Percentiles rank a stretch among this genome's conserved stretches.
Conservation (phyloP, 139 green algal species). For the Pycnococcus provasolii region DNA sequence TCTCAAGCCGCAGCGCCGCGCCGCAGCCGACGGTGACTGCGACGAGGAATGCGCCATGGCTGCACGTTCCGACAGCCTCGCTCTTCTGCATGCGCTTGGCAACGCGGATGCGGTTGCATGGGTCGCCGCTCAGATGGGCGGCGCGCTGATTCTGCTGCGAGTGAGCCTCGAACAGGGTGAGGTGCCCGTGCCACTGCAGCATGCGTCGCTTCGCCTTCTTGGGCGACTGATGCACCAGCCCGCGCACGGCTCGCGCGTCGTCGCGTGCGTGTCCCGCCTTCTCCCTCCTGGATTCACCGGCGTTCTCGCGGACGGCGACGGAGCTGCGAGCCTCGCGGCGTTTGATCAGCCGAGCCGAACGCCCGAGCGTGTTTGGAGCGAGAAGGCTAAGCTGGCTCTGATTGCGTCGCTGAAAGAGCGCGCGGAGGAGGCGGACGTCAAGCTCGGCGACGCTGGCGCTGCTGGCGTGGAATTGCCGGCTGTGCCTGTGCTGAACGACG, state of each 20-base stretch:
- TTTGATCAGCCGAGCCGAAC: slow-evolving; percentile 51
- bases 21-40: neutral
- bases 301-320: slow-evolving; percentile 45
- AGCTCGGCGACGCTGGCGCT: too few relatives aligned
- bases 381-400: too few relatives aligned
- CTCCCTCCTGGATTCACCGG: slow-evolving; percentile 68
- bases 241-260: slow-evolving; percentile 53
- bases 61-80: too few relatives aligned
- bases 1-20: neutral
- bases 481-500: too few relatives aligned
- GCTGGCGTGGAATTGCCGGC: too few relatives aligned
- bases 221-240: slow-evolving; percentile 43
- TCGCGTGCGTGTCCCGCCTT: slow-evolving; percentile 51
- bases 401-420: too few relatives aligned
- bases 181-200: neutral
- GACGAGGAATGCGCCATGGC: neutral
- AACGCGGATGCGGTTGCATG: slow-evolving; percentile 39
- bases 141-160: slow-evolving; percentile 58
- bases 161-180: slow-evolving; percentile 45
- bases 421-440: too few relatives aligned
- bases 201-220: slow-evolving; percentile 34
- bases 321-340: slow-evolving; percentile 42
- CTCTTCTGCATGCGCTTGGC: too few relatives aligned
- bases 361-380: slow-evolving; percentile 68
- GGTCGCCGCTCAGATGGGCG: slow-evolving; percentile 48